Conservation (phyloP, 106 monocot species). For the Dioscorea zingiberensis region DNA sequence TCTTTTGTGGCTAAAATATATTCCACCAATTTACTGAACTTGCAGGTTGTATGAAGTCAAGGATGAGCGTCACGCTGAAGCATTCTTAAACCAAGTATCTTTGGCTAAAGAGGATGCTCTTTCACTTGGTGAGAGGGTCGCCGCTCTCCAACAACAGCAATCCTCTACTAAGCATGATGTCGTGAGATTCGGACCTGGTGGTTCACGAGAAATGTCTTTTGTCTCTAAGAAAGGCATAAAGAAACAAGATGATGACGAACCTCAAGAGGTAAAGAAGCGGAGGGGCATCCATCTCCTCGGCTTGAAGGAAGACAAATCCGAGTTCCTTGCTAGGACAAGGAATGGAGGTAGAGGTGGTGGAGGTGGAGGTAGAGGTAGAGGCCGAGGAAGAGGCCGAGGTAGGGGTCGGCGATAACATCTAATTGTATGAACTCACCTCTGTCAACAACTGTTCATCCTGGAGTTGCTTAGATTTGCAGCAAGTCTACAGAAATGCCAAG, state of each 20-base stretch:
- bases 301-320: constrained; percentile 56
- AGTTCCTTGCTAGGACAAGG: constrained; percentile 35
- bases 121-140: constrained; percentile 67
- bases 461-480: too few relatives aligned
- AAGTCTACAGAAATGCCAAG: too few relatives aligned
- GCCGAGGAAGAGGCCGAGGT: constrained; percentile 24
- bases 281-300: constrained; percentile 63
- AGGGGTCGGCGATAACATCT: constrained; percentile 15
- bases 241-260: constrained; percentile 15
- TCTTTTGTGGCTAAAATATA: neutral
- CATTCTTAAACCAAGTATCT: constrained; percentile 53
- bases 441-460: too few relatives aligned
- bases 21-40: neutral
- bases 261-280: constrained; percentile 25
- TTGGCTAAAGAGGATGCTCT: constrained; percentile 75
- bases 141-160: constrained; percentile 20
- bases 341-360: constrained; percentile 33
- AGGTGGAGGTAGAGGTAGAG: constrained; percentile 26
- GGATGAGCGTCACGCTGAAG: constrained; percentile 93
- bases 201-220: constrained; percentile 83
- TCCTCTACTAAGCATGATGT: neutral
- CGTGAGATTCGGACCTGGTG: constrained; percentile 72
- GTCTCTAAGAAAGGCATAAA: constrained; percentile 41
- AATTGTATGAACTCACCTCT: too few relatives aligned
- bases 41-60: constrained; percentile 92